Conservation (phyloP, 2,329 filamentous ascomycete species). For the Talaromyces albobiverticillius region DNA sequence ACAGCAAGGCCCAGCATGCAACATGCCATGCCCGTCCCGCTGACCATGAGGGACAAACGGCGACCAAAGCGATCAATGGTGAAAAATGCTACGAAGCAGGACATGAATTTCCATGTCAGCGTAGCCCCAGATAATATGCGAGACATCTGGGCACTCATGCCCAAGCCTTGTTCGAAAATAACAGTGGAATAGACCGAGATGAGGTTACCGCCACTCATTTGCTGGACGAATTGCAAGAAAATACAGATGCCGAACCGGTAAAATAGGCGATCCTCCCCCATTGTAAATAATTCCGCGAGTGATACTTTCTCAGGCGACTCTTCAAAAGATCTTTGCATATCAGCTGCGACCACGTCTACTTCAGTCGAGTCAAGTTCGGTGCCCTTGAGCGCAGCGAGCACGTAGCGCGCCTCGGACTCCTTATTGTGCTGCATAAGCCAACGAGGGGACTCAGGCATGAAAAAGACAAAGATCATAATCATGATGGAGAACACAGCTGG, state of each 20-base stretch:
- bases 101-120: constrained; percentile 57
- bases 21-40: constrained; percentile 49
- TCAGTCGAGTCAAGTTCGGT: constrained; percentile 33
- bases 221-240: constrained; percentile 33
- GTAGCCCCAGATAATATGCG: constrained; percentile 46
- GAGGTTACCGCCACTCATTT: constrained; percentile 36
- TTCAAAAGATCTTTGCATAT: too few species aligned
- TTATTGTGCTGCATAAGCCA: constrained; percentile 8
- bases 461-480: constrained; percentile 36
- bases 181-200: constrained; percentile 28
- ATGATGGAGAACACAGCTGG: constrained; percentile 31
- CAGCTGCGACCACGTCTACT: too few species aligned
- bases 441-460: constrained; percentile 14
- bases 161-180: not conserved
- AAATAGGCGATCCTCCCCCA: constrained; percentile 32
- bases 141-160: not conserved
- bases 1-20: not conserved
- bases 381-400: not conserved
- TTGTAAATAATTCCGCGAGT: constrained; percentile 40
- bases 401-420: not conserved
- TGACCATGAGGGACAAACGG: constrained; percentile 51
- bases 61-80: constrained; percentile 52
- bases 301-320: constrained; percentile 37
- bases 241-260: constrained; percentile 31
- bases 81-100: constrained; percentile 50